These are phyloP conservation scores for Wickerhamiella galacta DNA, from an alignment of 805 yeast species.

Conservation along the genomic window DNA sequence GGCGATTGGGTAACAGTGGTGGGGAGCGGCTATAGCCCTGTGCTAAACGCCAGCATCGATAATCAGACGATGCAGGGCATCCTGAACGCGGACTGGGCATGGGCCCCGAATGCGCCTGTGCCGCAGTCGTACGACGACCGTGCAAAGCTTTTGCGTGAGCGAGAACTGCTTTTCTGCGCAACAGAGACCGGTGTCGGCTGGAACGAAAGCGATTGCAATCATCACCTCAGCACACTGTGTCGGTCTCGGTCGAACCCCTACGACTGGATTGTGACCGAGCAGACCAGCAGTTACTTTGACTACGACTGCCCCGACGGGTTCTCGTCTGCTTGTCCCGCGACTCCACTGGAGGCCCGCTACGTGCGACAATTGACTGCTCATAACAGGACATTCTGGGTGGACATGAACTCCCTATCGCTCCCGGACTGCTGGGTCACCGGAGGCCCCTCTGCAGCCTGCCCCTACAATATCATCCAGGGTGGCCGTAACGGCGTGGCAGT, in stretches of 20 bases:
- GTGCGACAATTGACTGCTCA: too few relatives aligned
- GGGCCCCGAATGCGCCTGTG: conserved; percentile 45
- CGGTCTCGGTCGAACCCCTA: conserved; percentile 25
- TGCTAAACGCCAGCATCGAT: conserved; percentile 29
- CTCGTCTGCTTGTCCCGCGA: conserved; percentile 28
- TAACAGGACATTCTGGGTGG: conserved; percentile 71
- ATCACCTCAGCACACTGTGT: conserved; percentile 39
- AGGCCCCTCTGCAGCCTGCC: conserved; percentile 63
- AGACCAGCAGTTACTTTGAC: conserved; percentile 21
- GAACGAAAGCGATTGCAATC: conserved; percentile 52
- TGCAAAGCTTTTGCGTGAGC: conserved; percentile 7
- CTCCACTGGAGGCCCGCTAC: conserved; percentile 30
- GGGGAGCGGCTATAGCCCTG: conserved; percentile 49
- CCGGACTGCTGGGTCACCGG: conserved; percentile 74
- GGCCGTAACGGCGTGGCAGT: conserved; percentile 40
- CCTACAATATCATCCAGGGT: conserved; percentile 45
- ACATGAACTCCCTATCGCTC: conserved; percentile 60
- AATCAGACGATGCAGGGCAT: conserved; percentile 8
- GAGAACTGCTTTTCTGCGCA: conserved; percentile 28
- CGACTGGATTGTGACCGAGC: conserved; percentile 23
- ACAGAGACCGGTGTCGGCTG: conserved; percentile 33
- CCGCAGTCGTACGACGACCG: conserved; percentile 11
- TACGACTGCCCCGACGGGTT: conserved; percentile 22
- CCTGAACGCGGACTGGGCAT: conserved; percentile 45
- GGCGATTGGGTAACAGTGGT: conserved; percentile 15